Base-by-base conservation (phyloP, 768 basidiomycete genomes). In the Suillus clintonianus region DNA sequence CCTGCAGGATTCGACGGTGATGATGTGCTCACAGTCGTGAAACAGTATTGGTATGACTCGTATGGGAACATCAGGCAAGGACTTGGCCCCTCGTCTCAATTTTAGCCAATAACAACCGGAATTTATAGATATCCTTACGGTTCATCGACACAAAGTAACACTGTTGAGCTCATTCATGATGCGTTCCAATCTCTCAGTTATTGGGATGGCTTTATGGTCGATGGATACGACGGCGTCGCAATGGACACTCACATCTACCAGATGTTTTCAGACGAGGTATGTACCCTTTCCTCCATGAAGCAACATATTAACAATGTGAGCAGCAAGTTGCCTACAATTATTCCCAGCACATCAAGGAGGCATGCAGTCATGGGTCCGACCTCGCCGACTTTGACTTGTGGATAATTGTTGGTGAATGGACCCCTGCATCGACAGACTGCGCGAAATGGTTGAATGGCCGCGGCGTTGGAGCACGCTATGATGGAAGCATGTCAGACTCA, bases 391-490 rank as follows among this genome's bases (percentile, higher is more conserved):
- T 79, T 70, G 80, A 89, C 65, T 78, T 93, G 37, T 92, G 88
- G 88, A 92, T 90, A 2, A 79, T 92, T 36, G 80, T 89, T 14
- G 91, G 92, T 27, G 93, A 95, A 80, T 95, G 90, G 87, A 89
- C 90, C 17, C 86, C 82, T 24, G 87, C 90, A 0, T 75, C 82
- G 10, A 92, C 90, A 0, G 91, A 92, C 72, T 94, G 92, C 69
- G 88, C 92, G 0, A 75, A 76, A 68, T 94, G 89, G 89, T 79
- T 95, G 9, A 94, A 94, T 71, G 93, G 93, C 0, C 82, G 90
- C 47, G 88, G 87, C 24, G 79, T 83, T 42, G 91, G 91, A 14
- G 78, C 88, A 0, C 82, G 89, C 19, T 92, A 89, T 87, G 89
- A 93, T 62, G 84, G 83, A 13, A 84, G 83, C 4, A 81, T 15